phyloP scores from a whole-genome alignment of 1,284 basidiomycete species.

The Cystobasidiaceae sp. region DNA sequence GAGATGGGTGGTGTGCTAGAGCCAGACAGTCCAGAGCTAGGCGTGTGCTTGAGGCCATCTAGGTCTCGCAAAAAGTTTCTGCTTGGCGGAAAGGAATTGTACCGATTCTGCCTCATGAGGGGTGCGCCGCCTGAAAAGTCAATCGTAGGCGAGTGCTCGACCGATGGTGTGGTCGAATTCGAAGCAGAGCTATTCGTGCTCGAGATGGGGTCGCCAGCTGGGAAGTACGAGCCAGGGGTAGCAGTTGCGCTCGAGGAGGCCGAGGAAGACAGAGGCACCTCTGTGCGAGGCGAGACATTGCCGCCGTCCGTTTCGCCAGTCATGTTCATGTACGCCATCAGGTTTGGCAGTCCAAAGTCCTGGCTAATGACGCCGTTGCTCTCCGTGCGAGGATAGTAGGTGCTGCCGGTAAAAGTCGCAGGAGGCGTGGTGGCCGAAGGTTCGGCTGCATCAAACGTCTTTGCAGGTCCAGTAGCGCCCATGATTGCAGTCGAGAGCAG shows the following conservation, averaged over 20 bases:
- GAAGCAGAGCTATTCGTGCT: not conserved
- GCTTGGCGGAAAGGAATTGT: constrained; percentile 5
- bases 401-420: constrained; percentile 13
- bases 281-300: not conserved
- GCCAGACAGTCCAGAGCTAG: no score
- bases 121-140: constrained; percentile 22
- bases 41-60: no score
- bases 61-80: not conserved
- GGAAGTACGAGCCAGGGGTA: constrained; percentile 12
- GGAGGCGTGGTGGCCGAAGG: constrained; percentile 17
- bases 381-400: constrained; percentile 18
- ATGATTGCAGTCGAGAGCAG: constrained; percentile 16
- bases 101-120: constrained; percentile 5
- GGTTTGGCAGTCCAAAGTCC: constrained; percentile 21
- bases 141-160: constrained; percentile 2
- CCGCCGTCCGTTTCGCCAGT: not conserved
- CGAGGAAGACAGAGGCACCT: constrained; percentile 23
- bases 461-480: constrained; percentile 26
- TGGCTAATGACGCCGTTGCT: not conserved
- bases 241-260: constrained; percentile 4
- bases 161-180: constrained; percentile 6
- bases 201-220: constrained; percentile 3
- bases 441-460: not conserved
- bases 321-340: not conserved
- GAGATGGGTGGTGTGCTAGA: no score